phyloP scores from a whole-genome alignment of 805 yeast species.

The Pichia ethanolica region DNA sequence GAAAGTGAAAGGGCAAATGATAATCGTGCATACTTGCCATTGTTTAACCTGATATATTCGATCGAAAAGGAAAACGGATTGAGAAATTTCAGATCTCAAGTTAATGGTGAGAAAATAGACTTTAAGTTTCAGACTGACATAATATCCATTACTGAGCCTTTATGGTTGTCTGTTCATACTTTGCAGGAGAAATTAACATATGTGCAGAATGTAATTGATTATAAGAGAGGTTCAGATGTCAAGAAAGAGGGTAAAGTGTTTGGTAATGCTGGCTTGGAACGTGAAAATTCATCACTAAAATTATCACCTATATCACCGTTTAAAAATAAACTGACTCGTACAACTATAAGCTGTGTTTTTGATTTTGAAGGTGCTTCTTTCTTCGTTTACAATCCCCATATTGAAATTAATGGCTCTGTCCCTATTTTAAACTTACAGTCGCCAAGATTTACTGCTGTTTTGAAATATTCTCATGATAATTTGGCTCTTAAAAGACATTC shows the following conservation, averaged over 20 bases:
- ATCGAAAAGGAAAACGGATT: constrained; percentile 19
- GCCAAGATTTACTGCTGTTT: constrained; percentile 60
- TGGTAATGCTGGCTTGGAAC: too few species aligned
- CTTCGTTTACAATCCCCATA: constrained; percentile 37
- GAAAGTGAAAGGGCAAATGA: constrained; percentile 39
- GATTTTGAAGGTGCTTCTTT: constrained; percentile 68
- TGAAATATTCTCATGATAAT: constrained; percentile 42
- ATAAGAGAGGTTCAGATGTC: background rate
- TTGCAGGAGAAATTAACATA: constrained; percentile 23
- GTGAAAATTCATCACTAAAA: too few species aligned
- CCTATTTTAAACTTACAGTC: constrained; percentile 60
- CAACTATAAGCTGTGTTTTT: constrained; percentile 43
- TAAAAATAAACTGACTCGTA: constrained; percentile 1
- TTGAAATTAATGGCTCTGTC: constrained; percentile 30
- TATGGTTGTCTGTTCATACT: constrained; percentile 37
- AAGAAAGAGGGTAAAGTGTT: too few species aligned
- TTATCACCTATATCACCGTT: background rate
- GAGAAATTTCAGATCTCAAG: constrained; percentile 34
- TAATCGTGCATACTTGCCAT: constrained; percentile 63
- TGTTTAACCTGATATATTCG: constrained; percentile 50
- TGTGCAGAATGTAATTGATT: constrained; percentile 5
- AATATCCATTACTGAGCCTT: constrained; percentile 45
- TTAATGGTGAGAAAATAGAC: constrained; percentile 65
- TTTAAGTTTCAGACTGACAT: constrained; percentile 55
- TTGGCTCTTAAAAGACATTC: constrained; percentile 33